Percentiles rank a stretch among this genome's conserved stretches.
Conservation (phyloP, 192 early-diverging fungal species). For the Mortierella antarctica region DNA sequence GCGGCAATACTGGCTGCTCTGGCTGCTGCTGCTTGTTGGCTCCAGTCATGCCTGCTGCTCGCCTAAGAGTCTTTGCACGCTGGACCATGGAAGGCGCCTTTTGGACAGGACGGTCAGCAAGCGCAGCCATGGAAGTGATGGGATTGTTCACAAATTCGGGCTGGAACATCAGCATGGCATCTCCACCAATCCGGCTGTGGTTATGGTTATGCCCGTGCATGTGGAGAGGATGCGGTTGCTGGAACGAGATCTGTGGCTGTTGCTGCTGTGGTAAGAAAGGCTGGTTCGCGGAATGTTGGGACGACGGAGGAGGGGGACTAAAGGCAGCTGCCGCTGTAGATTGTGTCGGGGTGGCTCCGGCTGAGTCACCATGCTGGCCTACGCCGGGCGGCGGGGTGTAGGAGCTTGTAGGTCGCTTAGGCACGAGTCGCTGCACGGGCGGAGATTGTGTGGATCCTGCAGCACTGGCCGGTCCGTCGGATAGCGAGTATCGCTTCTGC, state of each 20-base stretch:
- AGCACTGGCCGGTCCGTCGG: constrained; percentile 14
- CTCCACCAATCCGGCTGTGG: constrained; percentile 36
- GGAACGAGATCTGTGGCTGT: constrained; percentile 18
- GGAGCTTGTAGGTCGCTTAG: constrained; percentile 25
- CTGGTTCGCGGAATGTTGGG: neutral
- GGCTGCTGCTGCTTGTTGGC: constrained; percentile 2
- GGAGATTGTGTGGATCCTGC: constrained; percentile 21
- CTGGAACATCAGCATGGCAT: constrained; percentile 33
- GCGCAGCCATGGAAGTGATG: constrained; percentile 40
- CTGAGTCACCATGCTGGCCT: no score
- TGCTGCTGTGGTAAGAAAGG: constrained; percentile 16
- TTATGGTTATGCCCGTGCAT: constrained; percentile 12
- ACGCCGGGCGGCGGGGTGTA: neutral
- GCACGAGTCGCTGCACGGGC: constrained; percentile 17
- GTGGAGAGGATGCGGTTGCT: neutral
- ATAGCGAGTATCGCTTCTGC: constrained; percentile 38
- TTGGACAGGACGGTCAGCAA: constrained; percentile 29
- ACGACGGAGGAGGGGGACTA: neutral
- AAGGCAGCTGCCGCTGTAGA: no score
- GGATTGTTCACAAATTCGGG: constrained; percentile 38
- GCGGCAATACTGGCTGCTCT: neutral
- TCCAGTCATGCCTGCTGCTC: constrained; percentile 43
- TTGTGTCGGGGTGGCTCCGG: no score
- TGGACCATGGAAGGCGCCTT: constrained; percentile 41
- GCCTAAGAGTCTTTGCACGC: constrained; percentile 34